Percentiles rank a stretch among this genome's conserved stretches.
These are phyloP conservation scores for Neurospora sp. DNA, from an alignment of 495 filamentous ascomycete species.

Conservation along the genomic window DNA sequence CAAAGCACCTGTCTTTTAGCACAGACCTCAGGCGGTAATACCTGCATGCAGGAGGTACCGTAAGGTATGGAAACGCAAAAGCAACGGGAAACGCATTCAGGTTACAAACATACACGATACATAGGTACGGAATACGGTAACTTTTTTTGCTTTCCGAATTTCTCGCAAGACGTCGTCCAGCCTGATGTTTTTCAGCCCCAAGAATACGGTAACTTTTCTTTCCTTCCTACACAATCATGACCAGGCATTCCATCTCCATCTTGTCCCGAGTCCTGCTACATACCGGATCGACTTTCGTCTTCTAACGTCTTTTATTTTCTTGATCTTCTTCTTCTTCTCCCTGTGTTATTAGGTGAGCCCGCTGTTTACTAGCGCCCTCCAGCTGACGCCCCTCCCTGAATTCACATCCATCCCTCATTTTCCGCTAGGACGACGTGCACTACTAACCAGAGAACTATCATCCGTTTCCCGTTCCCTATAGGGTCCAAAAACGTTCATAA, in stretches of 20 bases:
- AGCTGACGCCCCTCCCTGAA: neutral
- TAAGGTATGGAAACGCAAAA: neutral
- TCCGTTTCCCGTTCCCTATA: neutral
- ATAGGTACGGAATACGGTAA: conserved; percentile 1
- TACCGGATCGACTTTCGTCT: neutral
- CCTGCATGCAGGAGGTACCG: neutral
- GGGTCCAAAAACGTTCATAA: neutral
- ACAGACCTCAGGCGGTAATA: neutral
- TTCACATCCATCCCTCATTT: neutral
- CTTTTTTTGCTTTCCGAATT: conserved; percentile 2
- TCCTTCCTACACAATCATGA: neutral
- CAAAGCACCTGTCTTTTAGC: neutral
- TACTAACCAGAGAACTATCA: neutral
- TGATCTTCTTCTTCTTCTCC: neutral
- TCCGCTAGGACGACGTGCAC: neutral
- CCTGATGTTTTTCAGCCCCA: neutral
- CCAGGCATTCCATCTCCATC: neutral
- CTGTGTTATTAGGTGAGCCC: neutral
- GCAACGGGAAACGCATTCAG: neutral
- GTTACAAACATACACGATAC: neutral
- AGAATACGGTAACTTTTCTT: neutral
- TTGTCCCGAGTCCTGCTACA: neutral
- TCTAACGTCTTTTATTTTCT: neutral
- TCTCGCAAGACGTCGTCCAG: neutral
- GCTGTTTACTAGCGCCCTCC: neutral